These are phyloP conservation scores for Gentiana dahurica DNA, from an alignment of 257 asterid genomes.

Conservation along the genomic window DNA sequence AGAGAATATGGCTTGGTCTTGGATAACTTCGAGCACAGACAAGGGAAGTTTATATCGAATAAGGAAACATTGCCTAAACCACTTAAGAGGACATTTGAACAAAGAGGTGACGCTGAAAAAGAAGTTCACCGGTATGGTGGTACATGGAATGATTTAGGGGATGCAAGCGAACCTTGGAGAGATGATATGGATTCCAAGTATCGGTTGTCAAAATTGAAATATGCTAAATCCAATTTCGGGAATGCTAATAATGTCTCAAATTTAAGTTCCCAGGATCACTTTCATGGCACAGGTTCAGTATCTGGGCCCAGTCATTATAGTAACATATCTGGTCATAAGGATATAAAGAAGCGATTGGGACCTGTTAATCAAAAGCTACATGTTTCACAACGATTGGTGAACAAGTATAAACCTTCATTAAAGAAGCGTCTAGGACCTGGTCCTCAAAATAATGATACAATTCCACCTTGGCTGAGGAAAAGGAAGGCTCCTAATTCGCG, in stretches of 20 bases:
- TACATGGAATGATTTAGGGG: conserved; percentile 22
- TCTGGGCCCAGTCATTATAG: conserved; percentile 15
- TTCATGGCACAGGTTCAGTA: conserved; percentile 20
- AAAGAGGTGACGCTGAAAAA: conserved; percentile 16
- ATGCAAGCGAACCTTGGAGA: conserved; percentile 12
- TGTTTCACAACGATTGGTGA: conserved; percentile 24
- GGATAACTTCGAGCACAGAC: conserved; percentile 21
- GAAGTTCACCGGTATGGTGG: conserved; percentile 13
- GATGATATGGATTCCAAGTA: conserved; percentile 17
- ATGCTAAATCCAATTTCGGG: conserved; percentile 15
- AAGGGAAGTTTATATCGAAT: conserved; percentile 17
- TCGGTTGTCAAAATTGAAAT: conserved; percentile 22
- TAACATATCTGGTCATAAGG: conserved; percentile 26
- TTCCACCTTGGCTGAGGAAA: conserved; percentile 52
- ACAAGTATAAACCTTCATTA: conserved; percentile 32
- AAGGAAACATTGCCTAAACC: conserved; percentile 21
- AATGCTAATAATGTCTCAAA: conserved; percentile 17
- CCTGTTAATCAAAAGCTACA: no score
- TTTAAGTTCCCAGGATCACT: conserved; percentile 12
- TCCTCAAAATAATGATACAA: conserved; percentile 25
- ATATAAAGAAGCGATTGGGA: conserved; percentile 41
- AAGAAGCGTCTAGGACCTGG: conserved; percentile 48
- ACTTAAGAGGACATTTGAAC: conserved; percentile 17
- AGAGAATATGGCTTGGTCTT: conserved; percentile 20
- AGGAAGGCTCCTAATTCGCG: conserved; percentile 11